phyloP scores from a whole-genome alignment of 2,329 filamentous ascomycete genomes.

The Colletotrichum caudatum region DNA sequence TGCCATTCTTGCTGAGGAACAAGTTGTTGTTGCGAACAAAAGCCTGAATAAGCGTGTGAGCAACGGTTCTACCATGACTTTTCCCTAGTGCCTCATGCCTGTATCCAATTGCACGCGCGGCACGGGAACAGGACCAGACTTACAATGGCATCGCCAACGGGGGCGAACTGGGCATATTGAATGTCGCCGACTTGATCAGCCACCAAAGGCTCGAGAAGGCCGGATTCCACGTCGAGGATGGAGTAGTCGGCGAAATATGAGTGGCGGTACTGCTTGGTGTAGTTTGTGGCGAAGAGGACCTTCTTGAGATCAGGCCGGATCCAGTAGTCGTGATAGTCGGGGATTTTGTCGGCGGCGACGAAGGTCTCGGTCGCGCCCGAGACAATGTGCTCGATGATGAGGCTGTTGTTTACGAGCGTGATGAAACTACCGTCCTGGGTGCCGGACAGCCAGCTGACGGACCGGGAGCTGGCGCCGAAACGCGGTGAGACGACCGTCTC shows the following conservation, averaged over 20 bases:
- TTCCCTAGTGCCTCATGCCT: too few species aligned
- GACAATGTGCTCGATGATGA: conserved; percentile 72
- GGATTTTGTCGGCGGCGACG: conserved; percentile 68
- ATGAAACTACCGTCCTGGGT: conserved; percentile 73
- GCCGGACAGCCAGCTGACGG: conserved; percentile 68
- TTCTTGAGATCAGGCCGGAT: conserved; percentile 70
- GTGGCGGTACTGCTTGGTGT: conserved; percentile 76
- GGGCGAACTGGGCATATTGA: conserved; percentile 74
- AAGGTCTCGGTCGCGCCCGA: conserved; percentile 69
- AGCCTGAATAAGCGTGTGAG: conserved; percentile 50
- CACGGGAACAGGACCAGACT: neutral
- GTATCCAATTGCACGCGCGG: neutral
- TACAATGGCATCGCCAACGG: conserved; percentile 64
- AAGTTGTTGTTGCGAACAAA: conserved; percentile 77
- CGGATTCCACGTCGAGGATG: conserved; percentile 70
- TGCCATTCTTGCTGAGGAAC: conserved; percentile 68
- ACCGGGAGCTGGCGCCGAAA: conserved; percentile 60
- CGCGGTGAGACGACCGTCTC: conserved; percentile 64
- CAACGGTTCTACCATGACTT: neutral
- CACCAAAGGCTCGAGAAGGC: conserved; percentile 66
- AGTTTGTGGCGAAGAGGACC: conserved; percentile 73
- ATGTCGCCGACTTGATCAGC: conserved; percentile 72
- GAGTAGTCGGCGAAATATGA: conserved; percentile 77
- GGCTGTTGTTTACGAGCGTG: conserved; percentile 61
- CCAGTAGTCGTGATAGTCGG: conserved; percentile 69